A percentile compares a stretch with the other conserved stretches of the same genome.
Evolutionary conservation across 192 early-diverging fungal species (phyloP).

Genomic region (Umbelopsis vinacea): DNA sequence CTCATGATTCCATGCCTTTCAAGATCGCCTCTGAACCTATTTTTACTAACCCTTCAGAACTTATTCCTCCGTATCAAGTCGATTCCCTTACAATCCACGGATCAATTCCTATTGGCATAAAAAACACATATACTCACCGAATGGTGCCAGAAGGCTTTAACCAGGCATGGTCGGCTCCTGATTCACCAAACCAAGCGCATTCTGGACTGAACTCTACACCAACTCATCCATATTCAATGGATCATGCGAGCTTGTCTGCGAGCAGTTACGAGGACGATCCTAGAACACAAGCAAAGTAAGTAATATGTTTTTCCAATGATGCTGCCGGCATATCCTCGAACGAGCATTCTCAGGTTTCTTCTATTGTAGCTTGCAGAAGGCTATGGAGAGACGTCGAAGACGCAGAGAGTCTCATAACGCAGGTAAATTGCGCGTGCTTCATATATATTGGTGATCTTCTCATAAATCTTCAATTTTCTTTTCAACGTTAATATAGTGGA

Average conservation of each 20-base stretch:
- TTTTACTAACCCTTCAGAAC: neutral
- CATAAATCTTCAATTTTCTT: neutral
- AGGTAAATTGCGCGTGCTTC: slow-evolving; percentile 28
- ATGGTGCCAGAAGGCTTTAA: neutral
- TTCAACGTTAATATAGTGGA: slow-evolving; percentile 65
- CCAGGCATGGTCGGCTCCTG: neutral
- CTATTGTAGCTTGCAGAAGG: slow-evolving; percentile 24
- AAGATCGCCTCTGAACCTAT: neutral
- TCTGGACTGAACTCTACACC: neutral
- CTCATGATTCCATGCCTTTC: neutral
- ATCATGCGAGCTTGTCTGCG: neutral
- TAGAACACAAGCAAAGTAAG: slow-evolving; percentile 12
- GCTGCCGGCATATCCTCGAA: neutral
- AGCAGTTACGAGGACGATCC: slow-evolving; percentile 16
- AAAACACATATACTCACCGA: neutral
- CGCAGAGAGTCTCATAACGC: slow-evolving; percentile 97
- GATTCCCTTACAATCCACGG: neutral
- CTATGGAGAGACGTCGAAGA: slow-evolving; percentile 83
- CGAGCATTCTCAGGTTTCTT: neutral
- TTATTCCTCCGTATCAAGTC: neutral
- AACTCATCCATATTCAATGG: neutral
- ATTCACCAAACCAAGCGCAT: neutral
- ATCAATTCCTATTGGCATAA: slow-evolving; percentile 1
- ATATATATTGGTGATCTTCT: neutral
- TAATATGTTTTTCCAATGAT: no score